Evolutionary conservation across 2,329 filamentous ascomycete species (phyloP), one percentile per base, ranked within the genome.

Genomic region (Fusarium verrucosum): DNA sequence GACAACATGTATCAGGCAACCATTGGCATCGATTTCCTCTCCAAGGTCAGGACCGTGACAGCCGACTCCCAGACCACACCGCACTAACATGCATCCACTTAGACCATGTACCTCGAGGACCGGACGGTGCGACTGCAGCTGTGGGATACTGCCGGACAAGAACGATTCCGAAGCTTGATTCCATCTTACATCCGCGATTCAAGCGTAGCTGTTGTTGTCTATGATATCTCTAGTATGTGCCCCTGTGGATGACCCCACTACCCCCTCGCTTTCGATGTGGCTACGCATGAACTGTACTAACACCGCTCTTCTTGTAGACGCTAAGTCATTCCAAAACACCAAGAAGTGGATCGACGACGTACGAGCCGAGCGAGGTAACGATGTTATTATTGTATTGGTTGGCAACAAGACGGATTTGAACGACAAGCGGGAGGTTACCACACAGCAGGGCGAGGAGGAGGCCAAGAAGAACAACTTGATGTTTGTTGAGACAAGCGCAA

Each of bases 1-100:
- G 95, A 99, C 84, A 97, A 96, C 82, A 98, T 94, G 85, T 99
- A 99, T 82, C 95, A 99, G 81, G 95, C 95, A 56, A 99, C 95
- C 35, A 98, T 99, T 76, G 95, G 95, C 75, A 99, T 99, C 82
- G 95, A 99, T 81, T 99, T 99, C 77, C 87, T 99, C 70, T 97
- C 94, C 75, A 99, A 99, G 90, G 92, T 92, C 83, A 77, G 67
- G 35, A 62, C 47, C 32, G 45, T 44, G 41, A 41, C 44, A 28
- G 47, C 60, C 51, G 55, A 28, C 23, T 25, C 23, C 26, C 42
- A 45, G 58, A 50, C 52, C 62, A 59, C 45, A 50, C 52, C 62
- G 58, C 45, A 64, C 66, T 71, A 45, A 71, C 60, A 41, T 33
- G 13, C 32, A 26, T 44, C 46, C 35, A 65, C 44, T 17, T 50